A percentile compares a stretch with the other conserved stretches of the same genome.
Evolutionary conservation across 2,329 filamentous ascomycete species (phyloP).

Genomic region (Beauveria bassiana): DNA sequence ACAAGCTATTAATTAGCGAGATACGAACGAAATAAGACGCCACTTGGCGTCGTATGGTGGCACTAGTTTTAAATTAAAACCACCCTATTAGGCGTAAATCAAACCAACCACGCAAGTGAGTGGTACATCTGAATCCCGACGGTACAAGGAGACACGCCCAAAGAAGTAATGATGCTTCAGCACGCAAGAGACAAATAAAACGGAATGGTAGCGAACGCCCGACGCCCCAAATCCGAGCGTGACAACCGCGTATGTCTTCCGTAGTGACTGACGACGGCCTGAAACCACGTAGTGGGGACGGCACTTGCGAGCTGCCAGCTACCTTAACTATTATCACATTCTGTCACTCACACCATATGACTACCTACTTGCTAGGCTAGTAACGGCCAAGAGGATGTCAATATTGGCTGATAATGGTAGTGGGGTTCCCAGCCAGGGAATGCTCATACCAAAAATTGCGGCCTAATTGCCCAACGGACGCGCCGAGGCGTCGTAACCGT

Average conservation of each 20-base stretch:
- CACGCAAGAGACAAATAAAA: not conserved
- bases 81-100: not conserved
- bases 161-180: not conserved
- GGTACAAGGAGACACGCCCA: not conserved
- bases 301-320: conserved; percentile 7
- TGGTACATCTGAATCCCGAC: not conserved
- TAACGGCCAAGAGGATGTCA: not conserved
- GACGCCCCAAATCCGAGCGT: conserved; percentile 1
- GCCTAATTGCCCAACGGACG: not conserved
- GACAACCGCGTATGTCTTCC: conserved; percentile 11
- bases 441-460: not conserved
- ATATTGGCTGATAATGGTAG: not conserved
- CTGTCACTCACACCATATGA: not conserved
- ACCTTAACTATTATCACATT: conserved; percentile 2
- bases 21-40: not conserved
- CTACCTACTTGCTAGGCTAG: not conserved
- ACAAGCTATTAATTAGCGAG: not conserved
- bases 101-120: not conserved
- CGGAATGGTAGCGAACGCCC: not conserved
- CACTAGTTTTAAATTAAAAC: conserved; percentile 3
- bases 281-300: conserved; percentile 10
- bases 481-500: not conserved
- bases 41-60: not conserved
- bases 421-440: not conserved
- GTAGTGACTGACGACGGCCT: conserved; percentile 9